These are phyloP conservation scores for Aplosporella prunicola DNA, from an alignment of 2,329 filamentous ascomycete genomes.

Conservation along the genomic window DNA sequence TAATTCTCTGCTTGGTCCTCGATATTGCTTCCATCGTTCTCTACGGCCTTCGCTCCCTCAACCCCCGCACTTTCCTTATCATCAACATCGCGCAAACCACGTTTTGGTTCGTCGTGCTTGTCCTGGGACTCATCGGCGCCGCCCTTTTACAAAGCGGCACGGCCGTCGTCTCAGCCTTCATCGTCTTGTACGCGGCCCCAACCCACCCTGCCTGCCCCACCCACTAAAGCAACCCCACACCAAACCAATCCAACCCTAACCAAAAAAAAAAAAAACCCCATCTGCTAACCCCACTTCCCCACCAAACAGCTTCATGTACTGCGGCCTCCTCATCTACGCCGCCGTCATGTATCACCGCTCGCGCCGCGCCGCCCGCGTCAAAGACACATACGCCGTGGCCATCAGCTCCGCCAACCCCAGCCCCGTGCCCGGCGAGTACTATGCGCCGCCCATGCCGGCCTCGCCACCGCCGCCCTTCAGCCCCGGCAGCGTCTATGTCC, in stretches of 20 bases:
- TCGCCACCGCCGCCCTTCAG: too few relatives aligned
- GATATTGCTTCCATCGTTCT: slow-evolving; percentile 26
- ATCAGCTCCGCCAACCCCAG: too few relatives aligned
- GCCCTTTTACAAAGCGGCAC: slow-evolving; percentile 12
- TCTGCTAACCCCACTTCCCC: neutral
- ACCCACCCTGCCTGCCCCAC: too few relatives aligned
- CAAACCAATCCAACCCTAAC: too few relatives aligned
- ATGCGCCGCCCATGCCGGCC: too few relatives aligned
- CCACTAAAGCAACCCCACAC: too few relatives aligned
- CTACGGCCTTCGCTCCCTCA: slow-evolving; percentile 24
- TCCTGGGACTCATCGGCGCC: slow-evolving; percentile 24
- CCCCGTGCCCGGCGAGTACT: too few relatives aligned
- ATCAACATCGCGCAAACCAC: slow-evolving; percentile 27
- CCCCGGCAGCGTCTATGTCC: too few relatives aligned
- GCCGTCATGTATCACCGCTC: neutral
- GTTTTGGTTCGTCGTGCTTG: slow-evolving; percentile 25
- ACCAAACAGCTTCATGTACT: slow-evolving; percentile 6
- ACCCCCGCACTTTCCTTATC: slow-evolving; percentile 25
- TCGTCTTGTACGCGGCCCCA: slow-evolving; percentile 30
- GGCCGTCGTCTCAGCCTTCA: slow-evolving; percentile 21
- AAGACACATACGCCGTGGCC: too few relatives aligned
- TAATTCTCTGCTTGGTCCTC: slow-evolving; percentile 24
- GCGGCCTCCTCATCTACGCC: slow-evolving; percentile 9
- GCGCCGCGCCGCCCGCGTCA: neutral
- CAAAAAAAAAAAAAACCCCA: too few relatives aligned